A percentile compares a stretch with the other conserved stretches of the same genome.
Conservation (phyloP, 495 filamentous ascomycete genomes). For the Sordaria brevicollis region DNA sequence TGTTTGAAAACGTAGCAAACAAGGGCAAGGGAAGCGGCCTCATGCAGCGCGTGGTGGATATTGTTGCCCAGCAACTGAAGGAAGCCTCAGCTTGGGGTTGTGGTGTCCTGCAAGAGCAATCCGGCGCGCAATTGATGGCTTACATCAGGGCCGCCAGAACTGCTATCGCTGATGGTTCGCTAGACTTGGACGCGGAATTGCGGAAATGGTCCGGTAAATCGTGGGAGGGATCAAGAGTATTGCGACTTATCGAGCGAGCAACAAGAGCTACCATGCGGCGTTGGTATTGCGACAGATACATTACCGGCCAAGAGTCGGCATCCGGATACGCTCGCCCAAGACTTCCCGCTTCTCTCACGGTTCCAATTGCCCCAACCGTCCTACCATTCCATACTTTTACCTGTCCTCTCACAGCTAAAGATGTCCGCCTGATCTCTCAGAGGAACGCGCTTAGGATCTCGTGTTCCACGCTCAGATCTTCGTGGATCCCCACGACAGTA, state of each 20-base stretch:
- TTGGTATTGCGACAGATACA: slow-evolving; percentile 81
- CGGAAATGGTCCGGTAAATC: slow-evolving; percentile 61
- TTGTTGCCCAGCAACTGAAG: slow-evolving; percentile 80
- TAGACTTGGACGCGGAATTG: slow-evolving; percentile 35
- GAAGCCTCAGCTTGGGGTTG: slow-evolving; percentile 85
- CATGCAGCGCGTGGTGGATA: slow-evolving; percentile 91
- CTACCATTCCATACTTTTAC: slow-evolving; percentile 99
- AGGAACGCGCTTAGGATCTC: slow-evolving; percentile 91
- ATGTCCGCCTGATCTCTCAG: slow-evolving; percentile 92
- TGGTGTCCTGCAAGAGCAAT: slow-evolving; percentile 51
- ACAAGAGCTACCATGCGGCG: slow-evolving; percentile 66
- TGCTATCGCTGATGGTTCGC: slow-evolving; percentile 11
- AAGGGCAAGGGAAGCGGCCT: slow-evolving; percentile 59
- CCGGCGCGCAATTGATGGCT: slow-evolving; percentile 31
- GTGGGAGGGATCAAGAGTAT: slow-evolving; percentile 82
- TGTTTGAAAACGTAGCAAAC: slow-evolving; percentile 64
- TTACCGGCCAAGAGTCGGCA: slow-evolving; percentile 47
- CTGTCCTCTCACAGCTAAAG: slow-evolving; percentile 82
- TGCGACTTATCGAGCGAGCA: slow-evolving; percentile 80
- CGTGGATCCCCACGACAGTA: slow-evolving; percentile 76
- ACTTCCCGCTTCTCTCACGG: slow-evolving; percentile 61
- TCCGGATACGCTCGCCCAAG: slow-evolving; percentile 63
- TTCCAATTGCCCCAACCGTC: slow-evolving; percentile 88
- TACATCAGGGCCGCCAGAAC: slow-evolving; percentile 31
- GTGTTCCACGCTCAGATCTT: slow-evolving; percentile 69